Base-by-base conservation (phyloP, 2,329 filamentous ascomycete genomes). In the Venturia nashicola region DNA sequence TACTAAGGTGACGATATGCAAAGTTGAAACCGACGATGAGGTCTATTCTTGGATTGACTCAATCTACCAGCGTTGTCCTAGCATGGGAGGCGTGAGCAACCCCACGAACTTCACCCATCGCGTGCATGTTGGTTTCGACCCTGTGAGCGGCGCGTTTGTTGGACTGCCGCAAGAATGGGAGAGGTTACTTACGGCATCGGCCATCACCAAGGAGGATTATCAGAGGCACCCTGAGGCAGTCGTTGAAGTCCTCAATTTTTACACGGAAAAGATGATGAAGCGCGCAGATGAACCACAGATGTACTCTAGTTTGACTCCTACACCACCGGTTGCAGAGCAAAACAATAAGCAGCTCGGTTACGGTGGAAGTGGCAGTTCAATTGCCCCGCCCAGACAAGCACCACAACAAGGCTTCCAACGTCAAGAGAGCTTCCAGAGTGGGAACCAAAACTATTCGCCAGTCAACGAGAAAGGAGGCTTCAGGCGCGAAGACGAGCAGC, bases 31-130 rank as follows among this genome's bases (percentile, higher is more conserved):
- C 64, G 94, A 99, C 71, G 93, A 96, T 72, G 94, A 99, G 69
- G 86, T 99, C 63, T 99, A 99, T 76, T 91, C 96, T 71, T 99
- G 94, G 94, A 96, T 97, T 71, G 94, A 99, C 75, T 90, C 92
- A 74, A 95, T 99, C 68, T 97, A 97, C 74, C 91, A 93, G 70
- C 88, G 93, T 68, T 97, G 93, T 75, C 94, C 94, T 20, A 93
- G 91, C 67, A 96, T 97, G 91, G 92, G 94, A 66, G 94, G 94
- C 69, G 94, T 99, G 64, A 97, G 93, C 77, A 97, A 97, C 75
- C 94, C 94, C 6, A 97, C 94, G 68, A 97, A 97, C 79, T 99
- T 99, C 78, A 91, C 89, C 32, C 94, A 99, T 74, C 89, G 92
- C 59, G 92, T 99, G 32, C 94, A 99, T 74, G 94, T 99, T 68